These are phyloP conservation scores for Gryganskiella cystojenkinii DNA, from an alignment of 192 early-diverging fungal genomes.

Conservation along the genomic window DNA sequence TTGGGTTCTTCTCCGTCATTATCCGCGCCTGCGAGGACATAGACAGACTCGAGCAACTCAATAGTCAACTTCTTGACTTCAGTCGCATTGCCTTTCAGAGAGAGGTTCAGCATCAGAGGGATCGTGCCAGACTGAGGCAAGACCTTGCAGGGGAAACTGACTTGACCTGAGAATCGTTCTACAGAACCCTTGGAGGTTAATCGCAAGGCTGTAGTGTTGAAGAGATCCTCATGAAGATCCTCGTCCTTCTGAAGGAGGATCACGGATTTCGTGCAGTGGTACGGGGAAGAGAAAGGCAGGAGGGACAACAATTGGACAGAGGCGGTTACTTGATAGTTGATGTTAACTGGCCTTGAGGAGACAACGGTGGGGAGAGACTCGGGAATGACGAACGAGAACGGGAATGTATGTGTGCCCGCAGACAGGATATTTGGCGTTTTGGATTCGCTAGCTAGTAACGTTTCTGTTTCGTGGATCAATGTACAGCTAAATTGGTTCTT, in stretches of 20 bases:
- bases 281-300: constrained; percentile 25
- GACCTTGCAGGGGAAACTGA: constrained; percentile 36
- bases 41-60: constrained; percentile 28
- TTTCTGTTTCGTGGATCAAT: constrained; percentile 16
- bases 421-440: constrained; percentile 5
- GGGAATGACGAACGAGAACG: constrained; percentile 25
- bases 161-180: constrained; percentile 13
- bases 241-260: constrained; percentile 37
- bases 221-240: constrained; percentile 23
- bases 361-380: constrained; percentile 21
- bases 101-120: constrained; percentile 26
- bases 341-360: constrained; percentile 16
- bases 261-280: constrained; percentile 14
- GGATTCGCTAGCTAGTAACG: constrained; percentile 1
- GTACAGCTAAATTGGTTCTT: constrained; percentile 24
- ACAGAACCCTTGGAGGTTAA: constrained; percentile 1
- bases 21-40: neutral
- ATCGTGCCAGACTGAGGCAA: constrained; percentile 35
- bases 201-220: constrained; percentile 23
- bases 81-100: constrained; percentile 35
- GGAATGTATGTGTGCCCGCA: constrained; percentile 24
- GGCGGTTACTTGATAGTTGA: constrained; percentile 36
- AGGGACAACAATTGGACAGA: constrained; percentile 18
- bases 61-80: constrained; percentile 23
- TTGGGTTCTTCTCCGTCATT: neutral